A percentile compares a stretch with the other conserved stretches of the same genome.
Evolutionary conservation across 257 asterid genomes (phyloP).

Genomic region (Solanum sitiens): DNA sequence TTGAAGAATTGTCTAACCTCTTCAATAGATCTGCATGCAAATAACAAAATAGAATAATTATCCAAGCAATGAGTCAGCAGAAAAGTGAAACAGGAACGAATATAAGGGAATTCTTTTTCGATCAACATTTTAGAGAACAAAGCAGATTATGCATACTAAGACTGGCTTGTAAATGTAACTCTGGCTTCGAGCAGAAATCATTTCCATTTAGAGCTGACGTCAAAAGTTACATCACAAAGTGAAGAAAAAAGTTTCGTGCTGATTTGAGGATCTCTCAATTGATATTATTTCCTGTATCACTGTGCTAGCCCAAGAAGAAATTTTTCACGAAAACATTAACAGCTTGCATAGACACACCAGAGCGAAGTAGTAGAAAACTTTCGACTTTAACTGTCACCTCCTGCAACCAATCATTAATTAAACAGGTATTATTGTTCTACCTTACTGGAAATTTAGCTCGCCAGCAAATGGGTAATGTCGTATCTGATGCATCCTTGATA

Average conservation of each 20-base stretch:
- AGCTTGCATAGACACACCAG: background rate
- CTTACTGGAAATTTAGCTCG: slow-evolving; percentile 39
- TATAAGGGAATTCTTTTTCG: background rate
- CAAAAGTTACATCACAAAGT: background rate
- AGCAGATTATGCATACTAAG: background rate
- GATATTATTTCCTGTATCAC: background rate
- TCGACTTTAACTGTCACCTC: background rate
- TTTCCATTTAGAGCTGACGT: background rate
- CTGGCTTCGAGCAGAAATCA: background rate
- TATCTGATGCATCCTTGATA: slow-evolving; percentile 44
- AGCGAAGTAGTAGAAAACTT: background rate
- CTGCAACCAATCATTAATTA: background rate
- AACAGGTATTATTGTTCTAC: slow-evolving; percentile 9
- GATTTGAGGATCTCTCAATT: background rate
- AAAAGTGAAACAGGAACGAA: background rate
- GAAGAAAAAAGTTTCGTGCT: background rate
- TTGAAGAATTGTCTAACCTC: slow-evolving; percentile 44
- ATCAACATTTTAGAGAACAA: background rate
- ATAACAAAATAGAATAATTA: background rate
- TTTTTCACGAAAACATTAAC: background rate
- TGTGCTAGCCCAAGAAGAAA: background rate
- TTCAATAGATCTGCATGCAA: slow-evolving; percentile 23
- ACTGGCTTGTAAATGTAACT: background rate
- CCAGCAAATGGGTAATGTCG: slow-evolving; percentile 67
- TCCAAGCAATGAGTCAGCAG: background rate